Base-by-base conservation (phyloP, 164 flowering plant species). In the Stephania yunnanensis region DNA sequence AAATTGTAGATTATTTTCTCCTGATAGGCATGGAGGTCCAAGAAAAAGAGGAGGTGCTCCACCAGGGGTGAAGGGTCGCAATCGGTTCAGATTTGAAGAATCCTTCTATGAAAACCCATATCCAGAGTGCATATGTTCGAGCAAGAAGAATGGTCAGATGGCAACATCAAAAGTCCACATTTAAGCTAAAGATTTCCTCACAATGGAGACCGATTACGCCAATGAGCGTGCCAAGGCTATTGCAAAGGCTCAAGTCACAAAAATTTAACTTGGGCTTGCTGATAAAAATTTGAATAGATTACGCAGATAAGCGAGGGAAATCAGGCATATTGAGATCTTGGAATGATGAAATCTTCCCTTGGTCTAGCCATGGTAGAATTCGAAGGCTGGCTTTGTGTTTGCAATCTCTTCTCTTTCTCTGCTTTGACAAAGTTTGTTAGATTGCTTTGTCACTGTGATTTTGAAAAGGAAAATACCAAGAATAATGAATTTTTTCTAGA, bases 21-120 rank as follows among this genome's bases (percentile, higher is more conserved):
- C 46, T 78, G 58, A 42, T 86, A 95, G 99, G 82, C 92, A 85
- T 80, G 98, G 99, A 31, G 91, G 86, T 82, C 98, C 96, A 30
- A 86, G 98, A 76, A 89, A 82, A 82, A 81, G 99, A 80, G 77
- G 74, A 69, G 90, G 90, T 68, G 72, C 95, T 15, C 78, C 78
- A 15, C 84, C 90, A 10, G 96, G 99, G 74, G 77, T 92, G 13
- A 95, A 89, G 85, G 98, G 99, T 44, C 88, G 92, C 30, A 94
- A 87, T 74, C 86, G 95, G 48, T 84, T 87, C 66, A 84, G 93
- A 80, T 86, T 88, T 55, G 99, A 93, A 81, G 99, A 95, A 83
- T 87, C 96, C 11, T 95, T 95, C 73, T 95, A 93, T 71, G 92
- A 92, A 81, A 91, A 95, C 66, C 94, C 99, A 74, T 92, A 75